phyloP scores from a whole-genome alignment of 129 eudicot genomes.

The Artemisia tridentata region DNA sequence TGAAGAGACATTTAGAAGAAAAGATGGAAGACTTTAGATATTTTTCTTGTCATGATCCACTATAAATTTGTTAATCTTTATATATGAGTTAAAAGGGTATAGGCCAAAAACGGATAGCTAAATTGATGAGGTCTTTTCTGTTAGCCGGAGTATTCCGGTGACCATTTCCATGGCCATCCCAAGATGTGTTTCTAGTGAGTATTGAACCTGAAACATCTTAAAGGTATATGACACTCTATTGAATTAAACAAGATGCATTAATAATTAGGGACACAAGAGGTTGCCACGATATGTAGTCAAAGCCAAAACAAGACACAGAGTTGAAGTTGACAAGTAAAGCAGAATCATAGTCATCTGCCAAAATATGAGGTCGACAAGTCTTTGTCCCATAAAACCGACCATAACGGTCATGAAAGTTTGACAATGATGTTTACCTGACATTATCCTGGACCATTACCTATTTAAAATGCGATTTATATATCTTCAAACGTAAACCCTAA shows the following conservation, averaged over 20 bases:
- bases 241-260: background rate
- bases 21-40: no score
- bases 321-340: conserved; percentile 25
- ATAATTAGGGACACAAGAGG: conserved; percentile 20
- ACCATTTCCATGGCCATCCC: no score
- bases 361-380: conserved; percentile 28
- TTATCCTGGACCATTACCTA: conserved; percentile 11
- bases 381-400: conserved; percentile 30
- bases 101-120: no score
- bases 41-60: no score
- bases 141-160: no score
- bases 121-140: no score
- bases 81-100: no score
- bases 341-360: conserved; percentile 20
- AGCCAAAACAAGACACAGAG: conserved; percentile 13
- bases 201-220: no score
- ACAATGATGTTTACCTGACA: conserved; percentile 29
- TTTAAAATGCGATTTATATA: background rate
- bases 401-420: conserved; percentile 29
- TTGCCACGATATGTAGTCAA: conserved; percentile 21
- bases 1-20: no score
- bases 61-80: no score
- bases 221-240: no score
- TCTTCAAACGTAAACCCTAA: background rate
- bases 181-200: no score